Evolutionary conservation across 148 eudicot species (phyloP).

Genomic region (Simmondsia chinensis): DNA sequence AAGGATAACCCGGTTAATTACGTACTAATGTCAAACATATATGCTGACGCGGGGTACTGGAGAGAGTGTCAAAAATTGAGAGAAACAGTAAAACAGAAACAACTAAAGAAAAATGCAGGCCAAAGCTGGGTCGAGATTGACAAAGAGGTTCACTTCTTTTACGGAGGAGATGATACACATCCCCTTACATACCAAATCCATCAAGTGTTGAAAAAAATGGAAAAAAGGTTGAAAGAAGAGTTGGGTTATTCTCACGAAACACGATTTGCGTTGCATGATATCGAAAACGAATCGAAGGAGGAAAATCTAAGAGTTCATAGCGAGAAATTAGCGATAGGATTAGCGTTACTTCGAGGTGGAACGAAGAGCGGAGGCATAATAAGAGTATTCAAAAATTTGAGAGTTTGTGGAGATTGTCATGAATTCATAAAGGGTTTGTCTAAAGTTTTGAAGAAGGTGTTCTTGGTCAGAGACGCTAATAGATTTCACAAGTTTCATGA

Average conservation of each 20-base stretch:
- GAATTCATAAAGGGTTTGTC: conserved; percentile 74
- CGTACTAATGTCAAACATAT: conserved; percentile 59
- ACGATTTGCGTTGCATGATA: conserved; percentile 54
- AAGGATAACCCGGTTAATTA: conserved; percentile 56
- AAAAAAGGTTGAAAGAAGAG: conserved; percentile 61
- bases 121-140: conserved; percentile 77
- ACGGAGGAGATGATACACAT: conserved; percentile 65
- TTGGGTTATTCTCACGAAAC: conserved; percentile 53
- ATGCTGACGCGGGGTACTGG: conserved; percentile 71
- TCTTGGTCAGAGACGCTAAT: conserved; percentile 71
- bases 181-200: conserved; percentile 41
- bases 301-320: conserved; percentile 72
- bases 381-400: conserved; percentile 60
- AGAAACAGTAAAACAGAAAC: conserved; percentile 37
- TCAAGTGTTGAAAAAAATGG: conserved; percentile 38
- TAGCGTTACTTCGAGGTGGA: conserved; percentile 41
- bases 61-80: conserved; percentile 60
- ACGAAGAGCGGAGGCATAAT: conserved; percentile 26
- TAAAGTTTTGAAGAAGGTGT: conserved; percentile 47
- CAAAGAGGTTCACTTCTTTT: conserved; percentile 59
- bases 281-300: conserved; percentile 69
- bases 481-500: conserved; percentile 71
- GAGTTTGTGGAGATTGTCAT: conserved; percentile 83
- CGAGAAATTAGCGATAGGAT: conserved; percentile 69
- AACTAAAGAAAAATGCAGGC: conserved; percentile 75